Evolutionary conservation across 2,329 filamentous ascomycete genomes (phyloP).

Genomic region (Epichloe gansuensis): DNA sequence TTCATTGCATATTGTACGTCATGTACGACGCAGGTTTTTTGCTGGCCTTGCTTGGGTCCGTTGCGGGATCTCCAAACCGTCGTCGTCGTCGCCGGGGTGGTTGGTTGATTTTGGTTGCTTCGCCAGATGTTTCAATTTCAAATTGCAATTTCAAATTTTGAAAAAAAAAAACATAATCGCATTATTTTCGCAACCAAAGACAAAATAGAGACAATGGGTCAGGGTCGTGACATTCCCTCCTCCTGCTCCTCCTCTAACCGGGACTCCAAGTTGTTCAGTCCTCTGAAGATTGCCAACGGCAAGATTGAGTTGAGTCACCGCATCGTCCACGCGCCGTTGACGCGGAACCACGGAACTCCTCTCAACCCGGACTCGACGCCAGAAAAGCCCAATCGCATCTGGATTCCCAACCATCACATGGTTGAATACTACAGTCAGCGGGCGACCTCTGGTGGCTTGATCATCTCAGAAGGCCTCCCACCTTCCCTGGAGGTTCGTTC

Average conservation of each 20-base stretch:
- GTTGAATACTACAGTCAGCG: constrained; percentile 31
- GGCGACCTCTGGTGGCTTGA: constrained; percentile 26
- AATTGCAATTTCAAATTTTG: too few species aligned
- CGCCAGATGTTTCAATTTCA: too few species aligned
- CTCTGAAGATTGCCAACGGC: constrained; percentile 25
- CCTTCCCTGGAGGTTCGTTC: constrained; percentile 27
- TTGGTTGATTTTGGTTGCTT: too few species aligned
- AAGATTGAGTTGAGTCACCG: constrained; percentile 36
- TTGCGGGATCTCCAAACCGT: too few species aligned
- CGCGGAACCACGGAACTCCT: constrained; percentile 38
- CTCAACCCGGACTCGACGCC: constrained; percentile 25
- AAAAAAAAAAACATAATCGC: too few species aligned
- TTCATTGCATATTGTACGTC: too few species aligned
- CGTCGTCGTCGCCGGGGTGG: too few species aligned
- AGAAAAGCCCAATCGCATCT: constrained; percentile 35
- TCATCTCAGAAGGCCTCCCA: constrained; percentile 33
- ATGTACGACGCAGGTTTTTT: too few species aligned
- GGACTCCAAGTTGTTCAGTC: constrained; percentile 18
- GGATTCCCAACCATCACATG: constrained; percentile 30
- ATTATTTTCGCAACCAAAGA: not conserved
- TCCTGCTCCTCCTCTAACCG: not conserved
- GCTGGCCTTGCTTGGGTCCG: too few species aligned
- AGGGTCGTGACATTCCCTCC: not conserved
- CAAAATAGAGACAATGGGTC: constrained; percentile 5
- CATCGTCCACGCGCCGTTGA: constrained; percentile 38